phyloP scores from a whole-genome alignment of 495 filamentous ascomycete genomes.

The Bacidia rubella region DNA sequence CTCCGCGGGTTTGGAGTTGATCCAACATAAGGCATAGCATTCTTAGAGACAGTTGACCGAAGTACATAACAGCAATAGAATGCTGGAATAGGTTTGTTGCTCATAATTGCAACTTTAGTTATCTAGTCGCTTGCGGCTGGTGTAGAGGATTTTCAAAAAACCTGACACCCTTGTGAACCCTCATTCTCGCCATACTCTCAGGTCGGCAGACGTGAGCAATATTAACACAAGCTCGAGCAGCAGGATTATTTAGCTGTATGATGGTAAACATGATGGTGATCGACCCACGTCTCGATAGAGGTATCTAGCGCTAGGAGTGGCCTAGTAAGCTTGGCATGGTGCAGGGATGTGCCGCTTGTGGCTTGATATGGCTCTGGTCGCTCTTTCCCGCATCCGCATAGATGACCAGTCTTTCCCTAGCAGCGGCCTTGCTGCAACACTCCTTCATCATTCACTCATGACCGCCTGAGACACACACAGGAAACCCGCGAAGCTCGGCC shows the following conservation, averaged over 20 bases:
- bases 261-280: neutral
- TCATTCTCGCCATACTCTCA: no score
- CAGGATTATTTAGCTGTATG: no score
- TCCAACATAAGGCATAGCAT: constrained; percentile 64
- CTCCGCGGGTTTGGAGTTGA: constrained; percentile 77
- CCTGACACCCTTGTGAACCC: no score
- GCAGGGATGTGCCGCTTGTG: neutral
- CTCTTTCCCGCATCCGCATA: neutral
- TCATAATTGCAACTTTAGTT: constrained; percentile 16
- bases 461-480: neutral
- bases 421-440: neutral
- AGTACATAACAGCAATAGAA: constrained; percentile 81
- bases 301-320: neutral
- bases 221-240: no score
- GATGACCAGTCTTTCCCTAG: neutral
- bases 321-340: neutral
- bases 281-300: neutral
- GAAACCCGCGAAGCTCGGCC: neutral
- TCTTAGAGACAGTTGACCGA: constrained; percentile 52
- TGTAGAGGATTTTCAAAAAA: no score
- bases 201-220: no score
- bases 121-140: neutral
- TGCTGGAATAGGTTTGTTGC: constrained; percentile 43
- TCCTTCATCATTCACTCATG: neutral
- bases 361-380: neutral